Evolutionary conservation across 164 flowering plant species (phyloP).

Genomic region (Stephania yunnanensis): DNA sequence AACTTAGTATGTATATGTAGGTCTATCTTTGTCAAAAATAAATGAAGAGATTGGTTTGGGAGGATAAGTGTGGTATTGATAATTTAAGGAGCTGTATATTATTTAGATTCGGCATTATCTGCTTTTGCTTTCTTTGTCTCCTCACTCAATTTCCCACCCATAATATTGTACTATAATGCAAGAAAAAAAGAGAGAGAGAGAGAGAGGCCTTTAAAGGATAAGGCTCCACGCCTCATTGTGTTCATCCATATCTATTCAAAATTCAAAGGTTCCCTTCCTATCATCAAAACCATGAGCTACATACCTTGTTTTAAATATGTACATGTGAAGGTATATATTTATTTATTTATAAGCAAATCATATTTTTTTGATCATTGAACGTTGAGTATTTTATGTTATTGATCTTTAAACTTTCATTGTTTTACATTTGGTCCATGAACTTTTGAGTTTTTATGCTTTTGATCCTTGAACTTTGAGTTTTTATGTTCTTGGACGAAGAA

Average conservation of each 20-base stretch:
- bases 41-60: neutral
- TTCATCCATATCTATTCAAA: constrained; percentile 10
- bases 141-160: neutral
- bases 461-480: too few relatives aligned
- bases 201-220: constrained; percentile 3
- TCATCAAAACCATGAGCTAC: too few relatives aligned
- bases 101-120: constrained; percentile 31
- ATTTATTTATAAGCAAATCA: too few relatives aligned
- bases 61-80: constrained; percentile 6
- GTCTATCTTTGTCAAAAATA: neutral
- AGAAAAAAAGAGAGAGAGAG: neutral
- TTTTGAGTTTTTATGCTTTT: too few relatives aligned
- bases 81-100: neutral
- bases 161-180: constrained; percentile 1
- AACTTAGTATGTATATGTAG: neutral
- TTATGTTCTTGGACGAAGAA: too few relatives aligned
- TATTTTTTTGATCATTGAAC: too few relatives aligned
- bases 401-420: too few relatives aligned
- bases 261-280: neutral
- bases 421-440: too few relatives aligned
- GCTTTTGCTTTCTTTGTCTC: constrained; percentile 23
- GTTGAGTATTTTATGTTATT: too few relatives aligned
- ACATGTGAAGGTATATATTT: too few relatives aligned
- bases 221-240: constrained; percentile 9
- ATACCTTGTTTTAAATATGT: too few relatives aligned